These are phyloP conservation scores for Trichoderma lentiforme DNA, from an alignment of 2,329 filamentous ascomycete genomes.

Conservation along the genomic window DNA sequence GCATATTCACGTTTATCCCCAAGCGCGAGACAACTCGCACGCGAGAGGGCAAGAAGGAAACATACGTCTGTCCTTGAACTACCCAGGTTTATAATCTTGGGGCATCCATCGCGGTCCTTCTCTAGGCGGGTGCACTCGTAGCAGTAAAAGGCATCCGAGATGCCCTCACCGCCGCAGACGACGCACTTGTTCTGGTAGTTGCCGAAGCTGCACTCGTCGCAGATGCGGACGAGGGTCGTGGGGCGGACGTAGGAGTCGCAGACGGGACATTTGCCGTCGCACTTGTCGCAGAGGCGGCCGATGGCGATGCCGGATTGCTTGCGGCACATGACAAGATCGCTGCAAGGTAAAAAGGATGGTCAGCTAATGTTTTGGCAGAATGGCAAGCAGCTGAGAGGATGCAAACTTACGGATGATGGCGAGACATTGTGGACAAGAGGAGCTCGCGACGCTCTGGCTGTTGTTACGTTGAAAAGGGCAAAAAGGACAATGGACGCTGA, in stretches of 20 bases:
- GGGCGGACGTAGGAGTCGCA: slow-evolving; percentile 99
- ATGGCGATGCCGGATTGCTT: slow-evolving; percentile 97
- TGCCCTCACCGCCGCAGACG: slow-evolving; percentile 96
- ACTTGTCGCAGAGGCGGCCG: slow-evolving; percentile 98
- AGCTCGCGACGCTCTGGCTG: background rate
- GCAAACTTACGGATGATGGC: slow-evolving; percentile 80
- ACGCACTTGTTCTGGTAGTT: slow-evolving; percentile 99
- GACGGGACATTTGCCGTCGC: slow-evolving; percentile 98
- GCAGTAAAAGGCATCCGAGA: slow-evolving; percentile 98
- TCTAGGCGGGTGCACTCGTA: slow-evolving; percentile 97
- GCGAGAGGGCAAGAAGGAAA: slow-evolving; percentile 21
- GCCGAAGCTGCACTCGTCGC: slow-evolving; percentile 98
- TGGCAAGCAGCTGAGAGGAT: background rate
- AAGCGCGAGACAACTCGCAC: background rate
- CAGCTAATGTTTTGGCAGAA: slow-evolving; percentile 22
- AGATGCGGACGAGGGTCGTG: slow-evolving; percentile 95
- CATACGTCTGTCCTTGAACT: slow-evolving; percentile 89
- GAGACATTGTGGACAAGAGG: slow-evolving; percentile 64
- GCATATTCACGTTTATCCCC: too few relatives aligned
- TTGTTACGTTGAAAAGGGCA: background rate
- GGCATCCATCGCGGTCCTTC: slow-evolving; percentile 95
- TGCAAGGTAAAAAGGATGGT: slow-evolving; percentile 33
- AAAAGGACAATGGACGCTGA: background rate
- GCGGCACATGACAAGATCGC: slow-evolving; percentile 98
- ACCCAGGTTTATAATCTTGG: slow-evolving; percentile 98